Percentiles rank a stretch among this genome's conserved stretches.
phyloP scores from a whole-genome alignment of 1,284 basidiomycete species.

The Ustilago vetiveriae region DNA sequence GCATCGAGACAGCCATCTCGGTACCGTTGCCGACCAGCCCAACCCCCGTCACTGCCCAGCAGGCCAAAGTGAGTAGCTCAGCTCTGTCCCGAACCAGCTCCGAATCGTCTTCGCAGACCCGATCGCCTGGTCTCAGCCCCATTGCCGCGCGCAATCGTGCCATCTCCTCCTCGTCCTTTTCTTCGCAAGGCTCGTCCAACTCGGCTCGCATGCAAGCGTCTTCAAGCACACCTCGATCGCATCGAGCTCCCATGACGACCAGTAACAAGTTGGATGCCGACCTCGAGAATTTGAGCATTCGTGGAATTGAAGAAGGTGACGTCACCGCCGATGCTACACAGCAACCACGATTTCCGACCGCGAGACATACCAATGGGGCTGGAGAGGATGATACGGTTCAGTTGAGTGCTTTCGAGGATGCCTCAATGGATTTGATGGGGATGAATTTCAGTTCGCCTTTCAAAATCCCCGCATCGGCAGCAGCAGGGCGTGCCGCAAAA shows the following conservation, averaged over 20 bases:
- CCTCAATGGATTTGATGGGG: constrained; percentile 55
- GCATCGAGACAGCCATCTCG: constrained; percentile 31
- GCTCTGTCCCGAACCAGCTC: constrained; percentile 11
- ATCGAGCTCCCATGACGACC: background rate
- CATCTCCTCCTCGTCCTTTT: constrained; percentile 36
- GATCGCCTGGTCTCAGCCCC: constrained; percentile 30
- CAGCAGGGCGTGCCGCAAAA: constrained; percentile 1
- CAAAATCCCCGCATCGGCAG: constrained; percentile 20
- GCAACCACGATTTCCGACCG: constrained; percentile 6
- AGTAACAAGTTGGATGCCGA: constrained; percentile 11
- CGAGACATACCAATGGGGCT: background rate
- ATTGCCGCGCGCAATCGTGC: constrained; percentile 18
- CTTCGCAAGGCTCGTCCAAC: constrained; percentile 28
- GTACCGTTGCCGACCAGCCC: constrained; percentile 43
- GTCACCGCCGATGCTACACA: constrained; percentile 30
- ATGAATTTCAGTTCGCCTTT: constrained; percentile 49
- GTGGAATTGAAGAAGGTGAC: constrained; percentile 16
- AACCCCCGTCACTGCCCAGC: constrained; percentile 2
- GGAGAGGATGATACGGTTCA: constrained; percentile 53
- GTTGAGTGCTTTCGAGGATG: constrained; percentile 41
- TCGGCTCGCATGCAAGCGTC: constrained; percentile 13
- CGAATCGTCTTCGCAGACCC: constrained; percentile 15
- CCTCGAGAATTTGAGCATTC: constrained; percentile 21
- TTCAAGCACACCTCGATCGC: constrained; percentile 7
- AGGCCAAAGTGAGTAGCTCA: constrained; percentile 10